Conservation (phyloP, 1,284 basidiomycete species). For the Ceratobasidium sp. region DNA sequence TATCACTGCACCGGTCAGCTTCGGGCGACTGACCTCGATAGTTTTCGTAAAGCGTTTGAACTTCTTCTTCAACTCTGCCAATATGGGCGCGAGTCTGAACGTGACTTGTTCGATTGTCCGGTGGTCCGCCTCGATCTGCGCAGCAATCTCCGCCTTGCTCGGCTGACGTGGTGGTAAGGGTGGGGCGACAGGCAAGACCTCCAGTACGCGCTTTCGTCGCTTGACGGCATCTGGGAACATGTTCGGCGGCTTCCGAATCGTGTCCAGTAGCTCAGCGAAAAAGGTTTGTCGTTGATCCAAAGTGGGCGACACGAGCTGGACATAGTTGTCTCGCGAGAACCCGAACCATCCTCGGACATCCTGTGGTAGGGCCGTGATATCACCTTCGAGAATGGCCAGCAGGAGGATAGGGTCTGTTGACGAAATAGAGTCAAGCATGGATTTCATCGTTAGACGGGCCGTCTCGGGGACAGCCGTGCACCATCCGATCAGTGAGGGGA, state of each 20-base stretch:
- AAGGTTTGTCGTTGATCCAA: constrained; percentile 77
- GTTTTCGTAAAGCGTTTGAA: constrained; percentile 92
- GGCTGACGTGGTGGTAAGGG: constrained; percentile 89
- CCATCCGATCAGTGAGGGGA: constrained; percentile 92
- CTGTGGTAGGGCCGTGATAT: constrained; percentile 76
- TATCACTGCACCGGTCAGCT: constrained; percentile 43
- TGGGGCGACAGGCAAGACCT: constrained; percentile 89
- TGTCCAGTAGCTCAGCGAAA: constrained; percentile 80
- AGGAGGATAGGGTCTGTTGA: constrained; percentile 94
- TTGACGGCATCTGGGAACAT: constrained; percentile 93
- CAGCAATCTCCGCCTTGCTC: constrained; percentile 84
- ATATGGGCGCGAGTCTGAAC: constrained; percentile 87
- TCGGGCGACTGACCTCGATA: constrained; percentile 66
- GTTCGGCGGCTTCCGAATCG: constrained; percentile 82
- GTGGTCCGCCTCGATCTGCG: constrained; percentile 87
- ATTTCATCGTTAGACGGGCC: constrained; percentile 85
- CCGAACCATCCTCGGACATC: constrained; percentile 97
- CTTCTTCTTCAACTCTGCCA: constrained; percentile 92
- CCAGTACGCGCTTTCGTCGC: constrained; percentile 86
- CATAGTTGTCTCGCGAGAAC: constrained; percentile 77
- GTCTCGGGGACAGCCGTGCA: constrained; percentile 87
- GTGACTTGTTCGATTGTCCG: constrained; percentile 86
- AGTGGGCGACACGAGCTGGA: constrained; percentile 71
- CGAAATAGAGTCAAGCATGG: constrained; percentile 91
- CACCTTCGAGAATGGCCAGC: constrained; percentile 88